A percentile compares a stretch with the other conserved stretches of the same genome.
Evolutionary conservation across 1,284 basidiomycete species (phyloP).

Genomic region (Moesziomyces parantarcticus): DNA sequence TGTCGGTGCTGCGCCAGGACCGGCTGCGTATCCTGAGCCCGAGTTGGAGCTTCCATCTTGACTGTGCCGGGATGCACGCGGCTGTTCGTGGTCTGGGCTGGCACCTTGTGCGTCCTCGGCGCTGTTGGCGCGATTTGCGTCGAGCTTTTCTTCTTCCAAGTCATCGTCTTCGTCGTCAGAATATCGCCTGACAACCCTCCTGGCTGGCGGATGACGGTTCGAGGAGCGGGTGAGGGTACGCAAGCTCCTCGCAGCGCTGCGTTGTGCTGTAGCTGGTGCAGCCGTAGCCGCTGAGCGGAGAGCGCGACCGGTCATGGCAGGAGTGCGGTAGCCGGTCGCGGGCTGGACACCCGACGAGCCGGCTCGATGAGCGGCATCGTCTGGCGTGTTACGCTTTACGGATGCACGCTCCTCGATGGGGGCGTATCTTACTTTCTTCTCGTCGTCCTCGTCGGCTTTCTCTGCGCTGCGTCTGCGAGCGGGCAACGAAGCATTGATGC

Average conservation of each 20-base stretch:
- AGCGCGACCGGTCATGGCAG: conserved; percentile 43
- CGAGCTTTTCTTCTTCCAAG: conserved; percentile 25
- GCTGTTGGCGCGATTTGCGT: conserved; percentile 11
- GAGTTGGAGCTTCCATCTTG: conserved; percentile 37
- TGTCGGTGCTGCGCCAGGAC: conserved; percentile 16
- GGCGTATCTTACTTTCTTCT: conserved; percentile 39
- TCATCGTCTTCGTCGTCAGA: conserved; percentile 62
- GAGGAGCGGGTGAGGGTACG: conserved; percentile 46
- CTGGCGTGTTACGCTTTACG: conserved; percentile 30
- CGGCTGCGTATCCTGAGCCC: conserved; percentile 26
- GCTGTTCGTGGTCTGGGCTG: conserved; percentile 19
- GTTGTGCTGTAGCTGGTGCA: conserved; percentile 30
- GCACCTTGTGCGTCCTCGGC: conserved; percentile 21
- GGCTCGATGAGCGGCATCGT: conserved; percentile 17
- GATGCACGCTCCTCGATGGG: conserved; percentile 30
- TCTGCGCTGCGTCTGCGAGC: conserved; percentile 27
- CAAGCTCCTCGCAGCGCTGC: conserved; percentile 44
- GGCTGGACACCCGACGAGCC: conserved; percentile 17
- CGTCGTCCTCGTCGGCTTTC: conserved; percentile 33
- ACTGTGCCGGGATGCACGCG: conserved; percentile 9
- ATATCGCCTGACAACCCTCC: conserved; percentile 52
- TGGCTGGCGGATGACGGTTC: conserved; percentile 50
- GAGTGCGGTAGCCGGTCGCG: conserved; percentile 42
- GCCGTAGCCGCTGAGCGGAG: conserved; percentile 27
- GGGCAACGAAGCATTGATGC: conserved; percentile 12